Evolutionary conservation across 768 basidiomycete genomes (phyloP), one percentile per base, ranked within the genome.

Genomic region (Chalciporus chontae): DNA sequence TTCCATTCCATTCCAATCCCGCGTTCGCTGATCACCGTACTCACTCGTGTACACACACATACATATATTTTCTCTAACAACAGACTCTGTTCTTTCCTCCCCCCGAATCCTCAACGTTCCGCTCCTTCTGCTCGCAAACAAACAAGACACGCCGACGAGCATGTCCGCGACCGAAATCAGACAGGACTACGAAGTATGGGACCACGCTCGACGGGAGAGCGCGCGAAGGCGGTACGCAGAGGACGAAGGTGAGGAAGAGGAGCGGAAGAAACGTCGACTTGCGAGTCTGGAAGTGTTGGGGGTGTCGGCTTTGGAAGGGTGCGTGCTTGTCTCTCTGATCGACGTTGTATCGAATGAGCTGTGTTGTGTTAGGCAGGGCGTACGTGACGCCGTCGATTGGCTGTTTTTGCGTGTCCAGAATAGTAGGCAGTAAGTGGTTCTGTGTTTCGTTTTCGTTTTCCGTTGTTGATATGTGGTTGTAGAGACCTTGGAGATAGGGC

Each of bases 321-420:
- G 66, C 64, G 75, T 67, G 18, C 31, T 37, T 18, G 32, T 6
- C 38, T 29, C 19, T 8, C 24, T 40, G 23, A 34, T 4, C 4
- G 21, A 21, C 21, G 21, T 21, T 21, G 2, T 21, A 21, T 21
- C 21, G 21, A 21, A 21, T 21, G 21, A 21, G 2, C 4, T 21
- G 27, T 29, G 4, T 44, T 43, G 9, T 57, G 1, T n/a, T 47
- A 96, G 94, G 38, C 90, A 90, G 26, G 94, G 94, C 2, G 85
- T 95, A 14, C 79, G 87, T 48, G 87, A 88, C 43, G 93, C 90
- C 0, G 89, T 96, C 3, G 89, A 96, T 62, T 98, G 94, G 94
- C 63, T 98, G 23, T 95, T 95, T 64, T 82, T 94, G 47, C 79
- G 94, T 0, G 94, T 96, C 5, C 92, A 95, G 69, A 94, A 93